Base-by-base conservation (phyloP, 768 basidiomycete genomes). In the Kwoniella sp. region DNA sequence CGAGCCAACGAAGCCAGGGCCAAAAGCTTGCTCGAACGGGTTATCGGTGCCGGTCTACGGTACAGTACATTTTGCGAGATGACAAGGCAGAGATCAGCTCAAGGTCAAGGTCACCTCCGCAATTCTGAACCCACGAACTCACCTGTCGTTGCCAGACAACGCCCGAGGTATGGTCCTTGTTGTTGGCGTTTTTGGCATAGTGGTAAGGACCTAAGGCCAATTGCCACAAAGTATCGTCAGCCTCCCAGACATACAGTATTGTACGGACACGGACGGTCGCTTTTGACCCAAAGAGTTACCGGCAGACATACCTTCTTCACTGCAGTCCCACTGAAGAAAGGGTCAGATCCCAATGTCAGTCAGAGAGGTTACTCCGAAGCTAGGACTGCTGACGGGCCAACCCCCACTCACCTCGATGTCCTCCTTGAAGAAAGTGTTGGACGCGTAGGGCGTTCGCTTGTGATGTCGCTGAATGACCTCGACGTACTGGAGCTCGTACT, bases 401-500 rank as follows among this genome's bases (percentile, higher is more conserved):
- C n/a, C 20, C 25, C 17, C 13, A 68, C 62, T 59, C 58, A 68
- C 67, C n/a, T 59, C 23, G 28, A 72, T 70, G 63, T 72, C 68
- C 60, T 75, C 74, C 55, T 75, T 68, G 65, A 68, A 71, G 38
- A 75, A 71, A 17, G 66, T 72, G 62, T 75, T 75, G 13, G 67
- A 69, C 15, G 72, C 62, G 50, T 73, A 67, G 4, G 71, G 71
- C 4, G 71, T 72, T 17, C 71, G 50, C 71, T 75, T 75, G 64
- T 73, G 69, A 58, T 75, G 74, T 31, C 74, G 48, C 37, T 75
- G 72, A 29, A 75, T 71, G 20, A 75, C 66, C 58, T 75, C 74
- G 58, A 75, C 66, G 41, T 75, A 75, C 37, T 73, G 37, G 5
- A 75, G 62, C 29, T 65, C 34, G 30, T 73, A 73, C 2, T 70